Conservation (phyloP, 2,329 filamentous ascomycete genomes). For the Ophiostoma novo-ulmi region DNA sequence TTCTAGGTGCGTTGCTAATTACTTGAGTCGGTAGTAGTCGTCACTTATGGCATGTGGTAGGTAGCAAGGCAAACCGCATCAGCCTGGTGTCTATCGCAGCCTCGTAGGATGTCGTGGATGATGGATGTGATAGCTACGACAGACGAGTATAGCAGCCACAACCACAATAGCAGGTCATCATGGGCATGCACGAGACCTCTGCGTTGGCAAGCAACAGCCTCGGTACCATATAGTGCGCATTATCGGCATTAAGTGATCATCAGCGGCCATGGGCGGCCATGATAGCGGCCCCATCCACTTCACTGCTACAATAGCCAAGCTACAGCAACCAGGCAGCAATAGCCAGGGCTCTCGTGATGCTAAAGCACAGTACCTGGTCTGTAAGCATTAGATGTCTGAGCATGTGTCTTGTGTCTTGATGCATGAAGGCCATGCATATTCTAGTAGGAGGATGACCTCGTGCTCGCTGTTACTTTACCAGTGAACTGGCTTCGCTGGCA, state of each 20-base stretch:
- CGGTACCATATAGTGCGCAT: neutral
- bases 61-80: neutral
- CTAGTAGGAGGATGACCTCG: neutral
- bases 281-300: neutral
- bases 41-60: neutral
- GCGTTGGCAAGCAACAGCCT: constrained; percentile 9
- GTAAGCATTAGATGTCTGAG: neutral
- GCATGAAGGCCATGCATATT: neutral
- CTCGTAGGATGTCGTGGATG: neutral
- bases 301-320: neutral
- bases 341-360: neutral
- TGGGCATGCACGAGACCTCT: neutral
- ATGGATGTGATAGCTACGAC: no score
- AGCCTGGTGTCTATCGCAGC: neutral
- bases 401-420: neutral
- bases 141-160: neutral
- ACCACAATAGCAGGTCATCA: neutral
- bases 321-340: neutral
- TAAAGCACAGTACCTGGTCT: neutral
- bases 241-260: neutral
- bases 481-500: neutral
- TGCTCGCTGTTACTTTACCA: neutral
- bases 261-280: neutral
- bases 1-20: no score
- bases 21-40: neutral